phyloP scores from a whole-genome alignment of 169 alveolate species.

The Plasmodium coatneyi region DNA sequence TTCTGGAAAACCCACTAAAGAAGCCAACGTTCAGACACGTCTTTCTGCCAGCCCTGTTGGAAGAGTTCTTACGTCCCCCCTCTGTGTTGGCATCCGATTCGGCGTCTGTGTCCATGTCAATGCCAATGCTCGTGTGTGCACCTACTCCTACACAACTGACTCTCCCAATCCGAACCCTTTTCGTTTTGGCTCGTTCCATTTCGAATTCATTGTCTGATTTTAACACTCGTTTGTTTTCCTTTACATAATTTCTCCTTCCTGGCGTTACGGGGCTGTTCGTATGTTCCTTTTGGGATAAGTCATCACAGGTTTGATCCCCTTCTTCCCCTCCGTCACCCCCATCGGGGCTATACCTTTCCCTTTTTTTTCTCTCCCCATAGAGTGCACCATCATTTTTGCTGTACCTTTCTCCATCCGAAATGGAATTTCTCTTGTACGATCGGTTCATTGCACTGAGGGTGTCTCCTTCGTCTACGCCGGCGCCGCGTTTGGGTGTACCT shows the following conservation, averaged over 20 bases:
- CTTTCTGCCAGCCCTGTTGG: not conserved
- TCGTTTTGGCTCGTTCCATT: not conserved
- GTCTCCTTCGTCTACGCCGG: not conserved
- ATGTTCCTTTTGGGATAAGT: not conserved
- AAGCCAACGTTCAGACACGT: not conserved
- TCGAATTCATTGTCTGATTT: slow-evolving; percentile 39
- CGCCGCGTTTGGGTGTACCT: not conserved
- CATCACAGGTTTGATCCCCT: not conserved
- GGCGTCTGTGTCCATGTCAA: not conserved
- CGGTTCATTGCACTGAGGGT: not conserved
- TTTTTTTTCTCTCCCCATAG: not conserved
- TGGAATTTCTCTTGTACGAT: slow-evolving; percentile 43
- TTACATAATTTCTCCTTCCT: not conserved
- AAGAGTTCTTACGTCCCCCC: not conserved
- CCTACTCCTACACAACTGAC: not conserved
- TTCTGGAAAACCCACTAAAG: not conserved
- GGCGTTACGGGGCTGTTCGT: not conserved
- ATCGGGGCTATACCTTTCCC: not conserved
- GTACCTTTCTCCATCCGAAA: slow-evolving; percentile 68
- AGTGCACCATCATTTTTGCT: not conserved
- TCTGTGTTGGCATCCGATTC: not conserved
- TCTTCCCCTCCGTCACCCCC: not conserved
- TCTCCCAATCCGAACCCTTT: not conserved
- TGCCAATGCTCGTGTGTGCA: not conserved
- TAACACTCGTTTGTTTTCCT: slow-evolving; percentile 12